Percentiles rank a stretch among this genome's conserved stretches.
Conservation (phyloP, 108 stramenopile genomes). For the Schizochytrium sp. region DNA sequence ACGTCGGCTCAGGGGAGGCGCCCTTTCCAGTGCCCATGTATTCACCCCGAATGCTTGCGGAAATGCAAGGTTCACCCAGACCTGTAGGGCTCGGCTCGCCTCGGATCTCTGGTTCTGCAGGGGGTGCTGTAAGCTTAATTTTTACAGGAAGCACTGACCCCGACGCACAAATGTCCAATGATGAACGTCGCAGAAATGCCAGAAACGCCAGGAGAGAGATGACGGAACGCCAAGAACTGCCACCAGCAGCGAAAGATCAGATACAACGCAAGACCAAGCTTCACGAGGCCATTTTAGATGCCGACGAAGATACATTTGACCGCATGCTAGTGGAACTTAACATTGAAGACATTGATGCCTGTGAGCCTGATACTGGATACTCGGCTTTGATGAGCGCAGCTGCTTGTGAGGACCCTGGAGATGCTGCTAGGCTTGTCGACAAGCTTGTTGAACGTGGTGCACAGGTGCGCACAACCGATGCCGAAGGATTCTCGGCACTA, state of each 20-base stretch:
- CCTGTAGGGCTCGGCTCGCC: slow-evolving; percentile 4
- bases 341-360: slow-evolving; percentile 13
- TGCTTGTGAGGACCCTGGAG: slow-evolving; percentile 11
- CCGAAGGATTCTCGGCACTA: slow-evolving; percentile 41
- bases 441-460: slow-evolving; percentile 12
- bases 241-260: background rate
- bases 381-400: slow-evolving; percentile 59
- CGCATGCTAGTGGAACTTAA: background rate
- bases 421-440: background rate
- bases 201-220: too few relatives aligned
- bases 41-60: background rate
- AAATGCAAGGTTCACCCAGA: background rate
- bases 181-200: too few relatives aligned
- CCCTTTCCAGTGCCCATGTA: slow-evolving; percentile 13
- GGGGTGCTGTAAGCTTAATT: slow-evolving; percentile 9
- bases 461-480: background rate
- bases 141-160: background rate
- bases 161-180: too few relatives aligned
- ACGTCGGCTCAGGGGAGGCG: background rate
- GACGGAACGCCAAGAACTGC: background rate
- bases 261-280: background rate
- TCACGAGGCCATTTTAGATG: slow-evolving; percentile 20
- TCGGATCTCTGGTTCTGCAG: background rate
- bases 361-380: slow-evolving; percentile 41
- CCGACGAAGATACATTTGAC: slow-evolving; percentile 21